Percentiles rank a stretch among this genome's conserved stretches.
Conservation (phyloP, 768 basidiomycete genomes). For the Kwoniella mangroviensis region DNA sequence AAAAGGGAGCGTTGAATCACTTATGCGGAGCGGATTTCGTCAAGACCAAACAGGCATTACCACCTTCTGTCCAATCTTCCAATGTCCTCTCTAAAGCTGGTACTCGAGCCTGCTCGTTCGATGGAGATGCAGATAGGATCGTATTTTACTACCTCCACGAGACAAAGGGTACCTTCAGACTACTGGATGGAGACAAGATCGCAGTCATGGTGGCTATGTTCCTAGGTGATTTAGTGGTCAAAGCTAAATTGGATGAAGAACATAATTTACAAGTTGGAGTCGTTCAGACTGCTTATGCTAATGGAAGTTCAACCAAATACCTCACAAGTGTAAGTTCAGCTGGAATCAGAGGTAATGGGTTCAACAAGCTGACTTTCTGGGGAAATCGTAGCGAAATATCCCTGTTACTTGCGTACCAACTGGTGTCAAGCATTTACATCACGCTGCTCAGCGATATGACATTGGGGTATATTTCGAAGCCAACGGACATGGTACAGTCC, state of each 20-base stretch:
- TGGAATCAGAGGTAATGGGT: neutral
- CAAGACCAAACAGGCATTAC: slow-evolving; percentile 86
- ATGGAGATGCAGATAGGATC: slow-evolving; percentile 95
- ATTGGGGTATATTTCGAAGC: slow-evolving; percentile 99
- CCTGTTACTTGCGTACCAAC: slow-evolving; percentile 95
- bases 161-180: slow-evolving; percentile 65
- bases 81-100: slow-evolving; percentile 60
- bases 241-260: slow-evolving; percentile 77
- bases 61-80: slow-evolving; percentile 71
- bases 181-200: slow-evolving; percentile 99
- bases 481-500: slow-evolving; percentile 95
- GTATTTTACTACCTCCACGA: slow-evolving; percentile 83
- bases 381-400: slow-evolving; percentile 66
- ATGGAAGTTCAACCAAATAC: slow-evolving; percentile 94
- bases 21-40: slow-evolving; percentile 95
- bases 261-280: slow-evolving; percentile 82
- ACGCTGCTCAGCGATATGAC: slow-evolving; percentile 90
- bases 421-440: slow-evolving; percentile 97
- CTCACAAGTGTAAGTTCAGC: slow-evolving; percentile 62
- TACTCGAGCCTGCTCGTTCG: slow-evolving; percentile 85
- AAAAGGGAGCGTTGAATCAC: slow-evolving; percentile 76
- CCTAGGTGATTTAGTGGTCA: slow-evolving; percentile 84
- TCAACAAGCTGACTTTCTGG: slow-evolving; percentile 3
- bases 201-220: slow-evolving; percentile 90
- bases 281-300: slow-evolving; percentile 98